Conservation (phyloP, 2,329 filamentous ascomycete species). For the Biscogniauxia sp. region DNA sequence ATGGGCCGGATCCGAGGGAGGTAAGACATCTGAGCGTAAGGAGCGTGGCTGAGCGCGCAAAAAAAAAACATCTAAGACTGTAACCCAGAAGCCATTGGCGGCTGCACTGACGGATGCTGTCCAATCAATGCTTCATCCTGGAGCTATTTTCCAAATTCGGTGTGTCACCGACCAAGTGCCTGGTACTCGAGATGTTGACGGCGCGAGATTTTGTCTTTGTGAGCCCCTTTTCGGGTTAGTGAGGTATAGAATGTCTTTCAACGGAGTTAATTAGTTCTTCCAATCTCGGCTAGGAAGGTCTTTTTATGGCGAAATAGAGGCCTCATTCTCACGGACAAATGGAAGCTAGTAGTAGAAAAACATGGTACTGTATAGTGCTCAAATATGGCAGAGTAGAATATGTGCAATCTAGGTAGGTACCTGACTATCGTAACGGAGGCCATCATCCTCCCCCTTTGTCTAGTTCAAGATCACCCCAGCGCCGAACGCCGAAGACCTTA, state of each 20-base stretch:
- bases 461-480: too few relatives aligned
- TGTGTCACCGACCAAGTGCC: neutral
- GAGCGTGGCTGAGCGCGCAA: neutral
- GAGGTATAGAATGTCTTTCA: neutral
- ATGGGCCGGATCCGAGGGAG: neutral
- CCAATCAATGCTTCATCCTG: neutral
- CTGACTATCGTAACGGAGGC: neutral
- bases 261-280: neutral
- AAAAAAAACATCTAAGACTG: neutral
- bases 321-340: neutral
- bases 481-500: neutral
- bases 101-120: neutral
- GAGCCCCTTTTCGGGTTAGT: neutral
- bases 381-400: neutral
- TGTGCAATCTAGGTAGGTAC: neutral
- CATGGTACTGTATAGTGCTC: neutral
- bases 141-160: neutral
- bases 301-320: neutral
- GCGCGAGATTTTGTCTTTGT: neutral
- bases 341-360: neutral
- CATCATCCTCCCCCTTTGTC: neutral
- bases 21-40: neutral
- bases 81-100: neutral
- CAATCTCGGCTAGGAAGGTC: neutral
- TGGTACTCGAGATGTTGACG: neutral